phyloP scores from a whole-genome alignment of 1,284 basidiomycete species.

The Apiotrichum domesticum region DNA sequence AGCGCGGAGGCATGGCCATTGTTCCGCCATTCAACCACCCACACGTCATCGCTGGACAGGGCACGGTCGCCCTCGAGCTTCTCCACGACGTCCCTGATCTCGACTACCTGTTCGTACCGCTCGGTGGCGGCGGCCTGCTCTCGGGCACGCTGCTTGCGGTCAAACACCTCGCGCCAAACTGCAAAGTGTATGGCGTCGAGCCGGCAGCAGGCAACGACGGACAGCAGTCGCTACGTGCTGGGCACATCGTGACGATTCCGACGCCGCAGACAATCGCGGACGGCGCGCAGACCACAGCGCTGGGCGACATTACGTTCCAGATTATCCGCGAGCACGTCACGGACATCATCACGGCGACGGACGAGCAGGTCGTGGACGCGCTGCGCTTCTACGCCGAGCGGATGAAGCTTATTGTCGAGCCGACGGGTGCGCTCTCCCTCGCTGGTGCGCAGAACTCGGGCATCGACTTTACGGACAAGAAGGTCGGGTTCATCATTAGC shows the following conservation, averaged over 20 bases:
- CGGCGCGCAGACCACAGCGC: conserved; percentile 93
- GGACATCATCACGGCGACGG: conserved; percentile 78
- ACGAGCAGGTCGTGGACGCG: conserved; percentile 95
- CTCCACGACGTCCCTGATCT: conserved; percentile 76
- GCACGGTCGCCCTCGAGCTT: conserved; percentile 90
- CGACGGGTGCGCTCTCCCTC: conserved; percentile 90
- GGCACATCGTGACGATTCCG: conserved; percentile 69
- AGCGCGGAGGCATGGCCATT: conserved; percentile 67
- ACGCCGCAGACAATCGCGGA: conserved; percentile 97
- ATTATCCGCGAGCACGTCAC: conserved; percentile 79
- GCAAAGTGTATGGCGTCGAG: conserved; percentile 86
- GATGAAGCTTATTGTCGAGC: conserved; percentile 76
- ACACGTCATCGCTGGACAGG: conserved; percentile 92
- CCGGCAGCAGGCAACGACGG: conserved; percentile 92
- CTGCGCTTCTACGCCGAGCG: conserved; percentile 99
- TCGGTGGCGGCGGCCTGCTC: conserved; percentile 88
- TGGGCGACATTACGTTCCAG: conserved; percentile 90
- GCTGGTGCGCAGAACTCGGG: conserved; percentile 80
- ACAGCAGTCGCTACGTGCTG: conserved; percentile 66
- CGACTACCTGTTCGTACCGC: conserved; percentile 82
- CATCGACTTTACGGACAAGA: conserved; percentile 74
- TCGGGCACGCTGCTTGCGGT: conserved; percentile 87
- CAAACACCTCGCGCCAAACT: conserved; percentile 83
- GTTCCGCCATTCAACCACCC: conserved; percentile 98
- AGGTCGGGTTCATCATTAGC: conserved; percentile 84